Conservation (phyloP, 2,329 filamentous ascomycete species). For the Hysterium pulicare region DNA sequence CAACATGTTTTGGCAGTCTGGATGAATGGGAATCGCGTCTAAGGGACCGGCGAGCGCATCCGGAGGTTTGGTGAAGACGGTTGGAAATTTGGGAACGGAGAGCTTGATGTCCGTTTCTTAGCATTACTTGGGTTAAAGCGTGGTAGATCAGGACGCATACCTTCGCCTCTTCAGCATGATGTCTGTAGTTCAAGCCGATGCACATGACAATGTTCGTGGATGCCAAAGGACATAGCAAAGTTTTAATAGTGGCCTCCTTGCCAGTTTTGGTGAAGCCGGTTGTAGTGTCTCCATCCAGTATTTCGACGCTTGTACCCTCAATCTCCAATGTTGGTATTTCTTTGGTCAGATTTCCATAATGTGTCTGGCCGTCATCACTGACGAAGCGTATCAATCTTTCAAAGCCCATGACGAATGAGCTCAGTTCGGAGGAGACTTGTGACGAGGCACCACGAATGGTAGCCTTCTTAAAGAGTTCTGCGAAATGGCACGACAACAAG, state of each 20-base stretch:
- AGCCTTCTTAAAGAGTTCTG: too few relatives aligned
- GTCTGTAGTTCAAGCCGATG: constrained; percentile 34
- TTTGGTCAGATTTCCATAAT: constrained; percentile 30
- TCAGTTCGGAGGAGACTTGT: too few relatives aligned
- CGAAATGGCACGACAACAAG: too few relatives aligned
- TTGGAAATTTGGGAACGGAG: constrained; percentile 2
- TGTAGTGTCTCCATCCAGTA: constrained; percentile 27
- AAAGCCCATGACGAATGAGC: constrained; percentile 19
- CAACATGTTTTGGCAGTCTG: constrained; percentile 27
- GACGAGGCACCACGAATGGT: too few relatives aligned
- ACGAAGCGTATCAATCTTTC: constrained; percentile 34
- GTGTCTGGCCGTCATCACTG: constrained; percentile 23
- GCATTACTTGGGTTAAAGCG: not conserved
- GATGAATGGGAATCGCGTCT: constrained; percentile 27
- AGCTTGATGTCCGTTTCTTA: not conserved
- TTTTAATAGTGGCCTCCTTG: constrained; percentile 22
- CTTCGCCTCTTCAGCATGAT: constrained; percentile 32
- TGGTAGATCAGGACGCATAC: constrained; percentile 7
- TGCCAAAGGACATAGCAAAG: constrained; percentile 28
- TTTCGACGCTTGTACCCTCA: constrained; percentile 22
- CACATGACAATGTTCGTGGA: constrained; percentile 30
- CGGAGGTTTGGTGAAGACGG: constrained; percentile 4
- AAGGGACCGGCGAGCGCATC: constrained; percentile 34
- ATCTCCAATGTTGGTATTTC: constrained; percentile 29
- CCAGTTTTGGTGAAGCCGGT: constrained; percentile 29